Base-by-base conservation (phyloP, 2,329 filamentous ascomycete species). In the Penicillium sp. region DNA sequence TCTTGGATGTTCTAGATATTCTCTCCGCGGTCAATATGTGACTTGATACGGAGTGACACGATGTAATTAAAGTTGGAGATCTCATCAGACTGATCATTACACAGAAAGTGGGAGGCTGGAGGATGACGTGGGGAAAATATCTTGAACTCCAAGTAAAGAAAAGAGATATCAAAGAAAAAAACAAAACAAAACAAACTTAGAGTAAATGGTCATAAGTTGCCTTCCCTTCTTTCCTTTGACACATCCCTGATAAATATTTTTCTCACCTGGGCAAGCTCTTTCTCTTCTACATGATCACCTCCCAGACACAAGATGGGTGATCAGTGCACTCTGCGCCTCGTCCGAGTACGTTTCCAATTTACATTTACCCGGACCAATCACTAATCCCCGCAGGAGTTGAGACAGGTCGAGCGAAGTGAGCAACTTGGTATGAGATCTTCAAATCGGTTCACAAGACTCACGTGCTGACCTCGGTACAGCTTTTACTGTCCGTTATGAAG, bases 401-500 rank as follows among this genome's bases (percentile, higher is more conserved):
- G 31, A 26, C 56, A 58, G 46, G 41, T 63, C 5, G 51, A 57
- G 16, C 50, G 43, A 10, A 50, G 55, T 33, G 61, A 57, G 14
- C 50, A 59, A 26, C 43, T 58, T 5, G 55, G 60, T 58, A 56
- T 31, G 45, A 48, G 12, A 48, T 47, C 16, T 12, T 42, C 19
- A 22, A 11, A 42, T 40, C 33, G 28, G 25, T 16, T 25, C 31
- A n/a, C 19, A 12, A 12, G 19, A 22, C 17, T 30, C 19, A 31
- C 31, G 51, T 66, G 49, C 61, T 65, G 43, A 67, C 63, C 38
- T 33, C 41, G 33, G 17, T 31, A 16, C 59, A 92, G 90, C 92
- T 30, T 83, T 97, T 60, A 90, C 90, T 11, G 91, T 97, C 46
- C 89, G 90, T 54, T 96, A 89, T 70, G 83, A 89, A 49, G 94